phyloP scores from a whole-genome alignment of 2,329 filamentous ascomycete genomes.

The Alternaria infectoria region DNA sequence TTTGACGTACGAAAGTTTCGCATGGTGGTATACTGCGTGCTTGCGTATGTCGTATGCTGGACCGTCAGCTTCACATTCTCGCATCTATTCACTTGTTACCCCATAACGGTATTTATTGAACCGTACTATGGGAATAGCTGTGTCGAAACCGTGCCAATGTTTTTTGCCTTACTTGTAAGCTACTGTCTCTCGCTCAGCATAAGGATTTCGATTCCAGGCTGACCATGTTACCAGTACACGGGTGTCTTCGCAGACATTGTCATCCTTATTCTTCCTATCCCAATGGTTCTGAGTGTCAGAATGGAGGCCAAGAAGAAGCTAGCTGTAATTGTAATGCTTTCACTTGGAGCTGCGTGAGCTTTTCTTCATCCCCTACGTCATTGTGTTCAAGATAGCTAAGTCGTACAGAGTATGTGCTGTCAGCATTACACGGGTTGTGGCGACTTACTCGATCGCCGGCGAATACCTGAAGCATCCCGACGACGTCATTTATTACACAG shows the following conservation, averaged over 20 bases:
- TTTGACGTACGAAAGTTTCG: slow-evolving; percentile 30
- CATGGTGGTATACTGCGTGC: slow-evolving; percentile 26
- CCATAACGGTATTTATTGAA: slow-evolving; percentile 35
- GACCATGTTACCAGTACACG: slow-evolving; percentile 16
- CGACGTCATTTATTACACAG: slow-evolving; percentile 33
- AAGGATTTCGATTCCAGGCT: not conserved
- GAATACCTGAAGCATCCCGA: slow-evolving; percentile 27
- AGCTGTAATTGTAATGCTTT: slow-evolving; percentile 29
- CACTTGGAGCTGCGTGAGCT: slow-evolving; percentile 29
- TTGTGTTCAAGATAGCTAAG: slow-evolving; percentile 1
- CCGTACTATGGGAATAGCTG: slow-evolving; percentile 34
- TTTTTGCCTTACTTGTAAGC: slow-evolving; percentile 26
- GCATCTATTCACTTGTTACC: slow-evolving; percentile 37
- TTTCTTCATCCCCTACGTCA: not conserved
- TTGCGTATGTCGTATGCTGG: slow-evolving; percentile 30
- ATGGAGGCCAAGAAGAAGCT: slow-evolving; percentile 26
- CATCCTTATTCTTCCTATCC: slow-evolving; percentile 33
- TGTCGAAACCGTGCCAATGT: slow-evolving; percentile 31
- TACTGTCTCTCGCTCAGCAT: not conserved
- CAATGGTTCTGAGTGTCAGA: slow-evolving; percentile 30
- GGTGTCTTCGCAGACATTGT: slow-evolving; percentile 28
- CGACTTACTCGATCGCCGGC: slow-evolving; percentile 24
- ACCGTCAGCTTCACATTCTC: slow-evolving; percentile 31
- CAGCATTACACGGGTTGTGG: slow-evolving; percentile 27
- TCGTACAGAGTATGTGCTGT: slow-evolving; percentile 26